Evolutionary conservation across 768 basidiomycete genomes (phyloP), one percentile per base, ranked within the genome.

Genomic region (Amanita exitialis): DNA sequence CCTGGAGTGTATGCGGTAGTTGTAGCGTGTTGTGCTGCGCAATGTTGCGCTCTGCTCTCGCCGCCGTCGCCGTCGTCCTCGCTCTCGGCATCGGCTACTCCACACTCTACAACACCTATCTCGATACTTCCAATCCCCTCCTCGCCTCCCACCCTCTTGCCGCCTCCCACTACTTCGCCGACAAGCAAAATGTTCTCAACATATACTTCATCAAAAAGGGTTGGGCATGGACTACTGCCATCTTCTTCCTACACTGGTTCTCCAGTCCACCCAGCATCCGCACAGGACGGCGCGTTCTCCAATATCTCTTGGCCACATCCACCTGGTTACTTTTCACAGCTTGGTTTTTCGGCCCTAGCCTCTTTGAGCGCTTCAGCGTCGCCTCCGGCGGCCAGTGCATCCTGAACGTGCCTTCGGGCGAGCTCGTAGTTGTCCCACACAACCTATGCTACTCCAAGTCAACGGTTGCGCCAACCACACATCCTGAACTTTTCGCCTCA

Each of bases 261-360:
- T 82, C 86, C 1, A 75, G 77, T 55, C 78, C 83, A 4, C 62
- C 69, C 2, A 60, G 63, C 8, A 63, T 64, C 3, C 74, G 75
- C 27, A 69, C 72, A 1, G 53, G 58, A 8, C 49, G 64, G 18
- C 72, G 83, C 38, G 53, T 83, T 13, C 38, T 62, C 53, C 77
- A 80, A 57, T 91, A 77, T 75, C 47, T 66, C 27, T 58, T 74
- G 32, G 82, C 79, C 42, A 89, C 85, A 6, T 63, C 65, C 18
- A 69, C 78, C 39, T 95, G 90, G 90, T 66, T 82, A 43, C 63
- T 75, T 15, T 89, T 94, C 68, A 84, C 87, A 0, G 71, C 67
- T 37, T 93, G 89, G 91, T 92, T 93, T 74, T 90, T 92, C 58
- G 91, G 91, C 0, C 90, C 90, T 4, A 71, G 85, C 1, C 67